Conservation (phyloP, 768 basidiomycete species). For the Botryobasidium botryosum region DNA sequence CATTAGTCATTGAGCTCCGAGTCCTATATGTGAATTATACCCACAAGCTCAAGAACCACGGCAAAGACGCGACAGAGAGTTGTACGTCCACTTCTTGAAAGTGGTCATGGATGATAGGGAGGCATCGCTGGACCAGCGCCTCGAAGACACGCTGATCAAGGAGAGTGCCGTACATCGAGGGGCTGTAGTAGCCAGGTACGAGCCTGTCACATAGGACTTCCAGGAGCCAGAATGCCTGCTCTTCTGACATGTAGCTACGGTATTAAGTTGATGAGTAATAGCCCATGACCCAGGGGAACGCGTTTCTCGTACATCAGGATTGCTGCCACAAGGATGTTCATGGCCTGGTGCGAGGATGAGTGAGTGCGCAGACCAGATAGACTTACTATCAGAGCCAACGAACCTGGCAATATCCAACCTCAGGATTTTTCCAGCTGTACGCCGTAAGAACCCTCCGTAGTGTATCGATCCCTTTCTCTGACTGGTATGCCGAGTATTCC, state of each 20-base stretch:
- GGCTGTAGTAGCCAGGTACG: conserved; percentile 94
- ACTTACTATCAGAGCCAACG: conserved; percentile 11
- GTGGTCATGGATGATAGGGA: conserved; percentile 89
- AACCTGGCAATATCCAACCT: conserved; percentile 88
- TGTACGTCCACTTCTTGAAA: conserved; percentile 87
- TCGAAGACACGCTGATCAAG: conserved; percentile 99
- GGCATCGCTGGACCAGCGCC: conserved; percentile 69
- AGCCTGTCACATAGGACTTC: conserved; percentile 90
- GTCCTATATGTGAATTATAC: conserved; percentile 30
- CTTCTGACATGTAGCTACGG: conserved; percentile 91
- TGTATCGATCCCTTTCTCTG: conserved; percentile 67
- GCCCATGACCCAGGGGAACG: neutral
- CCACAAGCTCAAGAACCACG: conserved; percentile 95
- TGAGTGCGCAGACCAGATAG: conserved; percentile 4
- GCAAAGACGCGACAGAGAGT: conserved; percentile 87
- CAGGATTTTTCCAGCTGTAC: conserved; percentile 89
- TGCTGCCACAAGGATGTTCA: conserved; percentile 97
- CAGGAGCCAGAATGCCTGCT: conserved; percentile 94
- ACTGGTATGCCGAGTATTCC: conserved; percentile 93
- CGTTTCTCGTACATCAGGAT: conserved; percentile 54
- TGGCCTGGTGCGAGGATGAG: conserved; percentile 36
- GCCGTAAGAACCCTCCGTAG: conserved; percentile 84
- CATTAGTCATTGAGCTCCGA: conserved; percentile 3
- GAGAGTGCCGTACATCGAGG: conserved; percentile 96
- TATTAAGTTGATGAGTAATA: neutral